phyloP scores from a whole-genome alignment of 2,329 filamentous ascomycete genomes.

The Claviceps africana region DNA sequence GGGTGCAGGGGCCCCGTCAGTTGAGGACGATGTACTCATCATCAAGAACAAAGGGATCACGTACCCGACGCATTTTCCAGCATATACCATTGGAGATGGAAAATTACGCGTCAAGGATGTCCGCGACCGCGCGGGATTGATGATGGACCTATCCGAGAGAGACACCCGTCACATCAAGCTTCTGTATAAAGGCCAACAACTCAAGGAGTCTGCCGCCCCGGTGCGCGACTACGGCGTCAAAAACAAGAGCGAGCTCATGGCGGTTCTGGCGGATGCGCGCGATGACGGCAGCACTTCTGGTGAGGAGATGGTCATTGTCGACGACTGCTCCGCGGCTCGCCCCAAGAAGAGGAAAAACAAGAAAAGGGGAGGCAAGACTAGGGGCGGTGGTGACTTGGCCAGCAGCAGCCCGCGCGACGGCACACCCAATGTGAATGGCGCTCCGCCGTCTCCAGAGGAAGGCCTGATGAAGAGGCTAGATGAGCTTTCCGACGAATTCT shows the following conservation, averaged over 20 bases:
- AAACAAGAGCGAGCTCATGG: conserved; percentile 45
- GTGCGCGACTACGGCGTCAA: conserved; percentile 49
- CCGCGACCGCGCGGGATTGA: conserved; percentile 49
- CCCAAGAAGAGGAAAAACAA: conserved; percentile 27
- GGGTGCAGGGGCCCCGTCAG: conserved; percentile 6
- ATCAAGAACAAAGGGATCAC: conserved; percentile 54
- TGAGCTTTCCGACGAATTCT: conserved; percentile 51
- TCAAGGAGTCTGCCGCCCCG: conserved; percentile 48
- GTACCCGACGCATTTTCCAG: conserved; percentile 59
- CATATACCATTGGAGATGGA: conserved; percentile 61
- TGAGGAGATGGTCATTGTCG: conserved; percentile 28
- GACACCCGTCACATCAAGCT: conserved; percentile 44
- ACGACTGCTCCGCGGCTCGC: conserved; percentile 21
- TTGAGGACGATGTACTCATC: conserved; percentile 55
- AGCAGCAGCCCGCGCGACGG: conserved; percentile 31
- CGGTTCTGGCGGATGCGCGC: conserved; percentile 26
- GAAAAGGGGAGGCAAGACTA: conserved; percentile 26
- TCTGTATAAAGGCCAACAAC: conserved; percentile 57
- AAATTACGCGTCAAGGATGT: conserved; percentile 54
- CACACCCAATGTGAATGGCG: conserved; percentile 22
- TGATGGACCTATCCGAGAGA: conserved; percentile 47
- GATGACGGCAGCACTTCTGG: conserved; percentile 25
- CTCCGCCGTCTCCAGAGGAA: conserved; percentile 18
- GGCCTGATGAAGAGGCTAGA: conserved; percentile 43
- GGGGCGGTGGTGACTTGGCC: conserved; percentile 24